These are phyloP conservation scores for Myxozyma monticola DNA, from an alignment of 805 yeast genomes.

Conservation along the genomic window DNA sequence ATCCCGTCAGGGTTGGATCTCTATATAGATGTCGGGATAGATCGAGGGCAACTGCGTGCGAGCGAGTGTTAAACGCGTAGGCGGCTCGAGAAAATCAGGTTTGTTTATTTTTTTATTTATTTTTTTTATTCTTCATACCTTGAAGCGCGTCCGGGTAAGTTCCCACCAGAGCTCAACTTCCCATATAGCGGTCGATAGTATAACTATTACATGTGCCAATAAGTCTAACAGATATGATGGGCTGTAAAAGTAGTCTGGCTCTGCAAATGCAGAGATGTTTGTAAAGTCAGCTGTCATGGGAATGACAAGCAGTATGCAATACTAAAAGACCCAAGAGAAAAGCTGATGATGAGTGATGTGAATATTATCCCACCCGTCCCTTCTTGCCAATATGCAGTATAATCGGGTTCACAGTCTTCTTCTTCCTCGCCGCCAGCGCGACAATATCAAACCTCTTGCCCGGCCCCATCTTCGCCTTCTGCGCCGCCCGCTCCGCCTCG, in stretches of 20 bases:
- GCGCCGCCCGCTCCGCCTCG: conserved; percentile 2
- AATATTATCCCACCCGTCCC: conserved; percentile 8
- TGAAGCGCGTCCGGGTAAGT: no score
- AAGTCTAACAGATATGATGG: not conserved
- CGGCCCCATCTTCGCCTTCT: not conserved
- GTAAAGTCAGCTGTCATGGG: not conserved
- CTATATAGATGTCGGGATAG: no score
- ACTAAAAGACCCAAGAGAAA: not conserved
- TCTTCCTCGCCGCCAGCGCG: conserved; percentile 14
- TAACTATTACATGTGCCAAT: not conserved
- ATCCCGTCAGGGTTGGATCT: no score
- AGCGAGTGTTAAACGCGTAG: no score
- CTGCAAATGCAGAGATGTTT: not conserved
- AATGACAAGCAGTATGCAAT: not conserved
- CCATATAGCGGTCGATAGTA: no score
- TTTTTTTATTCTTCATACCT: no score
- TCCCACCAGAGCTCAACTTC: no score
- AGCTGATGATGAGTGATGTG: not conserved
- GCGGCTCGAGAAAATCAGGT: no score
- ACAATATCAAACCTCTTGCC: conserved; percentile 18
- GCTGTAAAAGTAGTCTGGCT: not conserved
- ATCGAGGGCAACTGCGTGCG: no score
- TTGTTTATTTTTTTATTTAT: no score
- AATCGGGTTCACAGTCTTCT: conserved; percentile 18
- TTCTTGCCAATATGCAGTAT: conserved; percentile 22